phyloP scores from a whole-genome alignment of 2,329 filamentous ascomycete genomes.

The Phialophora verrucosa region DNA sequence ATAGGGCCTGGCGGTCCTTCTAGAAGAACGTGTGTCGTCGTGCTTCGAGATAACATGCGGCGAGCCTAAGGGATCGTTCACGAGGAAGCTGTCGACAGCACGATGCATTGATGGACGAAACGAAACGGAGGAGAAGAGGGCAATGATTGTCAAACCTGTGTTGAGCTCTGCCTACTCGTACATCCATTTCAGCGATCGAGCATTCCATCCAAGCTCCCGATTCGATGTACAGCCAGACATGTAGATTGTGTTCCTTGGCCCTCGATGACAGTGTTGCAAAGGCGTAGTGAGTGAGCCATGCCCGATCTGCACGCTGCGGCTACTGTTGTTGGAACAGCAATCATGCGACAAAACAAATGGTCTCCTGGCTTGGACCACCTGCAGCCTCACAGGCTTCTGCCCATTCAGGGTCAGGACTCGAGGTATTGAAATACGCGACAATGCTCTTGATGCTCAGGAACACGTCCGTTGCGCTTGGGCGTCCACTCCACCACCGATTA shows the following conservation, averaged over 20 bases:
- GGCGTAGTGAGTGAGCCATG: not conserved
- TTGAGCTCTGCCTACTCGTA: not conserved
- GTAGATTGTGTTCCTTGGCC: not conserved
- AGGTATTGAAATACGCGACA: constrained; percentile 42
- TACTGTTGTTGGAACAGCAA: not conserved
- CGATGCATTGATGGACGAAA: not conserved
- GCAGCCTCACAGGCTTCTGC: constrained; percentile 33
- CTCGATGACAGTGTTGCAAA: not conserved
- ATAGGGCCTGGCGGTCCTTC: not conserved
- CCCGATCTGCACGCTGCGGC: not conserved
- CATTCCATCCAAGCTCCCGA: not conserved
- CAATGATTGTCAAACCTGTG: not conserved
- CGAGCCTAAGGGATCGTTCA: not conserved
- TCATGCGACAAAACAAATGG: constrained; percentile 32
- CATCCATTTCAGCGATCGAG: not conserved
- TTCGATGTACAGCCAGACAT: too few species aligned
- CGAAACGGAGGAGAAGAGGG: not conserved
- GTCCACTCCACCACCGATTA: constrained; percentile 41
- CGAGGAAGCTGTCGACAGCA: not conserved
- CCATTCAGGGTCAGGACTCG: constrained; percentile 25
- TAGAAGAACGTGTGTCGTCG: not conserved
- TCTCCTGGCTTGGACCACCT: constrained; percentile 38
- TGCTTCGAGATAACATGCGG: not conserved
- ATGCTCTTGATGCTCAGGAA: constrained; percentile 38
- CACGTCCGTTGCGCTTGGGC: constrained; percentile 41